Evolutionary conservation across 177 flowering plant species (phyloP).

Genomic region (Telopea speciosissima): DNA sequence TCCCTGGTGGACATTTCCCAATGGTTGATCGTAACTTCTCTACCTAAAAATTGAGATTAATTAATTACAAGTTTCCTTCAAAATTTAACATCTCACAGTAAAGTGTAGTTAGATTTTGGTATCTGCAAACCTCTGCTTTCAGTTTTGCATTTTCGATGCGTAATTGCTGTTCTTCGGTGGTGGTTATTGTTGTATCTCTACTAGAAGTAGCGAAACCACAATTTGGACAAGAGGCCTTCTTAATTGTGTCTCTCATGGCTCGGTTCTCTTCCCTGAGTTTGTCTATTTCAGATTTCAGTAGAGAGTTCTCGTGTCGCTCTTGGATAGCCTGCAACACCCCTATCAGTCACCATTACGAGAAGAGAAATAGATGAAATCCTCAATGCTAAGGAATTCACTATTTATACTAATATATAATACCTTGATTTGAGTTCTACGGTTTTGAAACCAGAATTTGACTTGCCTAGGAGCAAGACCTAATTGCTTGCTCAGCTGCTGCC

Average conservation of each 20-base stretch:
- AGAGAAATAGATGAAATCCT: neutral
- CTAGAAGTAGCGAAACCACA: slow-evolving; percentile 67
- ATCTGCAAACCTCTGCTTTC: slow-evolving; percentile 68
- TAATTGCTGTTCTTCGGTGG: slow-evolving; percentile 71
- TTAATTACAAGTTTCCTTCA: too few species aligned
- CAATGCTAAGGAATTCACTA: too few species aligned
- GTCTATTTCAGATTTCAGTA: slow-evolving; percentile 84
- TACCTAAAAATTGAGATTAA: slow-evolving; percentile 31
- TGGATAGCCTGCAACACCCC: slow-evolving; percentile 68
- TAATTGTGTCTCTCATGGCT: slow-evolving; percentile 61
- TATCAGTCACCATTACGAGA: neutral
- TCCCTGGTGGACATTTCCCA: slow-evolving; percentile 44
- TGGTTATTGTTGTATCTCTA: slow-evolving; percentile 35
- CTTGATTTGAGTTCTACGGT: slow-evolving; percentile 97
- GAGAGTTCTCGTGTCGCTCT: slow-evolving; percentile 97
- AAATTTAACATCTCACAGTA: too few species aligned
- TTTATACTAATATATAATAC: too few species aligned
- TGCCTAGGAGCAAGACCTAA: slow-evolving; percentile 96
- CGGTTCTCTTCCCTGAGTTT: slow-evolving; percentile 77
- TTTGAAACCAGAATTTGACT: slow-evolving; percentile 99
- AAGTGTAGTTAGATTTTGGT: too few species aligned
- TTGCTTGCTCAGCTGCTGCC: slow-evolving; percentile 91
- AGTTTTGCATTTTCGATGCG: slow-evolving; percentile 84
- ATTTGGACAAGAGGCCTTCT: slow-evolving; percentile 72
- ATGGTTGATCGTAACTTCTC: slow-evolving; percentile 53